These are phyloP conservation scores for Diplodia seriata DNA, from an alignment of 2,329 filamentous ascomycete genomes.

Conservation along the genomic window DNA sequence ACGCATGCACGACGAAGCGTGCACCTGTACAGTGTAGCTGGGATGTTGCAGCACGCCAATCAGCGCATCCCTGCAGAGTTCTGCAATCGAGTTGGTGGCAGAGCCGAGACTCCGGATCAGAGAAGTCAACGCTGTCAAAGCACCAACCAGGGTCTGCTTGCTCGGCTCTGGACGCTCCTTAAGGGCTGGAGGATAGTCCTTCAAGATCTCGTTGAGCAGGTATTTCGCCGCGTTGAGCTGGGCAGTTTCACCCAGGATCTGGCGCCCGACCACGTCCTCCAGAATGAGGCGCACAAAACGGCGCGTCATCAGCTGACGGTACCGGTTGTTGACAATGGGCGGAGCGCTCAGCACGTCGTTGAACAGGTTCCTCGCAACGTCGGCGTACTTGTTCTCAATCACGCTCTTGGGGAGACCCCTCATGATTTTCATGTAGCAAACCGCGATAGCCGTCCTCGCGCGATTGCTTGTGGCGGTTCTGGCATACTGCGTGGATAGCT, in stretches of 20 bases:
- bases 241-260: conserved; percentile 86
- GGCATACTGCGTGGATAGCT: conserved; percentile 81
- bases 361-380: conserved; percentile 81
- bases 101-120: conserved; percentile 82
- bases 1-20: conserved; percentile 84
- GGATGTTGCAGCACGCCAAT: conserved; percentile 92
- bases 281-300: conserved; percentile 84
- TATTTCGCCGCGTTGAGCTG: conserved; percentile 82
- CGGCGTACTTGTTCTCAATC: conserved; percentile 82
- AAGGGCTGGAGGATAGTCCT: conserved; percentile 89
- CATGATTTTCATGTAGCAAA: conserved; percentile 85
- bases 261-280: conserved; percentile 80
- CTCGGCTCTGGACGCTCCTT: conserved; percentile 87
- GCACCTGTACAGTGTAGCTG: conserved; percentile 94
- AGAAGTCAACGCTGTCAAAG: conserved; percentile 79
- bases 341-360: conserved; percentile 78
- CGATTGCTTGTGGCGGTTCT: conserved; percentile 79
- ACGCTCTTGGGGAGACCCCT: conserved; percentile 78
- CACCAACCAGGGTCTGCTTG: conserved; percentile 81
- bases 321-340: conserved; percentile 81
- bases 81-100: conserved; percentile 78
- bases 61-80: conserved; percentile 83
- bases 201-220: conserved; percentile 86
- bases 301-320: conserved; percentile 82
- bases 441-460: conserved; percentile 79